These are phyloP conservation scores for Eruca vesicaria DNA, from an alignment of 441 rosid species.

Conservation along the genomic window DNA sequence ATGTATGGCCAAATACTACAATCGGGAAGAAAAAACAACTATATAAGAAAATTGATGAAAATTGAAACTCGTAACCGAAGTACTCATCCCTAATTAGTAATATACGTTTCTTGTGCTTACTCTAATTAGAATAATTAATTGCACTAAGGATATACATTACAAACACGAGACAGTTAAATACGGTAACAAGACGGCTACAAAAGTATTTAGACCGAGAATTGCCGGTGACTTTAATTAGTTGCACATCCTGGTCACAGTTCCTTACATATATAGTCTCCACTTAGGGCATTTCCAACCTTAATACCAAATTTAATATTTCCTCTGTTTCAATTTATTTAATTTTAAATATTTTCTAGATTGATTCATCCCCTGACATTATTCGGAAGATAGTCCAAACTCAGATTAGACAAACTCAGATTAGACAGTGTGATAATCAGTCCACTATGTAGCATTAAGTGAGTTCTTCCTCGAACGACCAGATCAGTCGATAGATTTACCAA, in stretches of 20 bases:
- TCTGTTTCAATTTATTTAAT: too few species aligned
- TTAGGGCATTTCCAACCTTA: conserved; percentile 21
- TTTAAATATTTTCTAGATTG: too few species aligned
- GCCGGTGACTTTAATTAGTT: conserved; percentile 10
- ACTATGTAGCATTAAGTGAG: too few species aligned
- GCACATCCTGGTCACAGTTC: conserved; percentile 27
- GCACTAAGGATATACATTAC: not conserved
- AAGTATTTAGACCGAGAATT: conserved; percentile 17
- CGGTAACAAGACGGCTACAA: not conserved
- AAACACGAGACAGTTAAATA: not conserved
- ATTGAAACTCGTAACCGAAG: not conserved
- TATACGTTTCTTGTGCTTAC: not conserved
- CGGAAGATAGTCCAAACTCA: too few species aligned
- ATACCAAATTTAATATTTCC: too few species aligned
- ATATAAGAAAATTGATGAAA: too few species aligned
- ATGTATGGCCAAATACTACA: not conserved
- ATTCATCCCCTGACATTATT: too few species aligned
- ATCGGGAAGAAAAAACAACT: not conserved
- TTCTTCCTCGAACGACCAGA: too few species aligned
- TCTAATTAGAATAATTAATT: not conserved
- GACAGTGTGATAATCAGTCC: too few species aligned
- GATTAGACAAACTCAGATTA: too few species aligned
- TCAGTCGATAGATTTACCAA: too few species aligned
- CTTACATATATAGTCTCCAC: conserved; percentile 11
- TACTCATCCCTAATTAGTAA: not conserved